A percentile compares a stretch with the other conserved stretches of the same genome.
phyloP scores from a whole-genome alignment of 2,329 filamentous ascomycete genomes.

The Chalara sp. region DNA sequence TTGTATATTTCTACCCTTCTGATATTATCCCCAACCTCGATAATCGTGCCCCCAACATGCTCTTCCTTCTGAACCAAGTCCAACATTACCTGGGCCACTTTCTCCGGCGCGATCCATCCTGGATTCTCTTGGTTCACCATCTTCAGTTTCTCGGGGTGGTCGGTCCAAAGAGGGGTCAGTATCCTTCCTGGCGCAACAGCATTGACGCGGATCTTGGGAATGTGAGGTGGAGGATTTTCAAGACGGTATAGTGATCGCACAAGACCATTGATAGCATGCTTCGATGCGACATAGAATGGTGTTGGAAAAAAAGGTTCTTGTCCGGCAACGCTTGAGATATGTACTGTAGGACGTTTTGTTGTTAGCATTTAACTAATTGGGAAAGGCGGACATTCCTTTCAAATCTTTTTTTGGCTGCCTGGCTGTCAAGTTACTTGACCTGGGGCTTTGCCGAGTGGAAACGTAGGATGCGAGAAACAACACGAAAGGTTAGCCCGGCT shows the following conservation, averaged over 20 bases:
- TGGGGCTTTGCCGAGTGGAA: too few species aligned
- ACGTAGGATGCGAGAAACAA: too few species aligned
- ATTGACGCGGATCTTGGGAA: conserved; percentile 32
- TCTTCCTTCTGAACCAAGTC: conserved; percentile 28
- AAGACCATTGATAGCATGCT: conserved; percentile 41
- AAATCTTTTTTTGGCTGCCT: too few species aligned
- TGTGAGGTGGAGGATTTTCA: conserved; percentile 23
- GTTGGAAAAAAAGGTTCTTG: conserved; percentile 31
- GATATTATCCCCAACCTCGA: conserved; percentile 33
- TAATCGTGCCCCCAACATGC: conserved; percentile 32
- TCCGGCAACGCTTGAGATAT: conserved; percentile 41
- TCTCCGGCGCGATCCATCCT: conserved; percentile 34
- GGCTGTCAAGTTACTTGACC: too few species aligned
- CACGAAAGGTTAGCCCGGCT: too few species aligned
- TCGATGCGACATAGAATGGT: conserved; percentile 41
- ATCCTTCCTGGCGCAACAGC: conserved; percentile 36
- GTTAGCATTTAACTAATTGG: too few species aligned
- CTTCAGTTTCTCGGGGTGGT: conserved; percentile 36
- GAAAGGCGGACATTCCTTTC: too few species aligned
- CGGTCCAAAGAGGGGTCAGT: conserved; percentile 38
- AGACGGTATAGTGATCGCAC: conserved; percentile 34
- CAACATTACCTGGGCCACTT: conserved; percentile 40
- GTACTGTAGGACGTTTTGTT: conserved; percentile 19
- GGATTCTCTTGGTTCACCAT: conserved; percentile 21
- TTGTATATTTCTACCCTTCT: conserved; percentile 29